A percentile compares a stretch with the other conserved stretches of the same genome.
These are phyloP conservation scores for Calocybe gambosa DNA, from an alignment of 1,284 basidiomycete species.

Conservation along the genomic window DNA sequence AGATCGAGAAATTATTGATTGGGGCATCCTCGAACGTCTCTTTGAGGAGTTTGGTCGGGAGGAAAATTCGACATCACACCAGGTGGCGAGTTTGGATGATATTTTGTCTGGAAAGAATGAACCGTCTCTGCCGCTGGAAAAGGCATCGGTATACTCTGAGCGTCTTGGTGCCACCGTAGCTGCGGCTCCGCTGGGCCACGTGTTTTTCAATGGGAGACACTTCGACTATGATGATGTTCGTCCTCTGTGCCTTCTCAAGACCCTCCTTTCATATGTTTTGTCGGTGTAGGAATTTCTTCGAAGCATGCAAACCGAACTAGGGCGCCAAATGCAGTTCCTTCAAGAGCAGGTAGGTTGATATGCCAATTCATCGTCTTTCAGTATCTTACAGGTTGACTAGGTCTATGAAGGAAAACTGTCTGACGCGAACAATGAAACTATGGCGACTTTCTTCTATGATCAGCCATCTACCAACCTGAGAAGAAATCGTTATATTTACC, in stretches of 20 bases:
- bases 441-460: slow-evolving; percentile 86
- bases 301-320: slow-evolving; percentile 58
- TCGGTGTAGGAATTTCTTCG: slow-evolving; percentile 56
- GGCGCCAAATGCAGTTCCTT: slow-evolving; percentile 57
- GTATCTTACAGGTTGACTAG: slow-evolving; percentile 29
- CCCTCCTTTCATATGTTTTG: background rate
- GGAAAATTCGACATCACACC: slow-evolving; percentile 14
- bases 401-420: slow-evolving; percentile 59
- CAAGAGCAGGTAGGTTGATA: slow-evolving; percentile 56
- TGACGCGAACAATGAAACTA: slow-evolving; percentile 44
- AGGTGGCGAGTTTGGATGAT: slow-evolving; percentile 30
- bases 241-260: slow-evolving; percentile 8
- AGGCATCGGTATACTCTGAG: slow-evolving; percentile 42
- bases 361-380: slow-evolving; percentile 1
- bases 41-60: slow-evolving; percentile 35
- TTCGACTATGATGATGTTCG: slow-evolving; percentile 67
- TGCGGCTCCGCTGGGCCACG: slow-evolving; percentile 46
- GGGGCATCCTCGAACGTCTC: slow-evolving; percentile 34
- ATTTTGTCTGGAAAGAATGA: slow-evolving; percentile 32
- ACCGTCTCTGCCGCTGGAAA: slow-evolving; percentile 29
- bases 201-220: slow-evolving; percentile 87
- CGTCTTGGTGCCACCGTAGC: slow-evolving; percentile 43
- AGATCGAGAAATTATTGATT: slow-evolving; percentile 35
- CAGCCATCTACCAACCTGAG: slow-evolving; percentile 65
- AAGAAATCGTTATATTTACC: slow-evolving; percentile 69